Evolutionary conservation across 2,329 filamentous ascomycete species (phyloP), one percentile per base, ranked within the genome.

Genomic region (Gnomoniopsis smithogilvyi): DNA sequence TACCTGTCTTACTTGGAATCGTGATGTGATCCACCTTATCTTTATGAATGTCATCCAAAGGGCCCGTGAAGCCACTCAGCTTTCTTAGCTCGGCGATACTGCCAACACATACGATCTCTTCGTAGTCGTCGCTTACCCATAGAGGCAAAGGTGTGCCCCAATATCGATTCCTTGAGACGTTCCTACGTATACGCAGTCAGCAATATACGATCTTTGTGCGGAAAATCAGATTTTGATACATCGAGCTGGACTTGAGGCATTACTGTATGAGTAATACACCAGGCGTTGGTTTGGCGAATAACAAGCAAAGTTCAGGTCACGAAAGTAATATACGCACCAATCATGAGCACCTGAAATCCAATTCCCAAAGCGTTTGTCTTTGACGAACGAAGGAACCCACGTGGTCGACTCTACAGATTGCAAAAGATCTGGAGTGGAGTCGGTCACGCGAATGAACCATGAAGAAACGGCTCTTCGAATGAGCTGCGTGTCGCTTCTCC

Each of bases 21-120:
- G 92, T 96, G 72, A 98, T 96, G 66, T 92, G 81, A 69, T 98
- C 94, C 64, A 98, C 89, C 73, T 94, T 94, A 74, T 97, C 92
- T 54, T 93, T 88, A 73, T 98, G 94, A 34, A 98, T 82, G 69
- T 98, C 93, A 14, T 82, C 88, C 57, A 98, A 78, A 48, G 94
- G 89, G 49, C 91, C 92, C 67, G 88, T 78, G 68, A 89, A 94
- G n/a, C 93, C 93, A 69, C 91, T 96, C 45, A 97, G 78, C 71
- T 92, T 79, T 73, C 89, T 92, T 64, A 98, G 80, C 74, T 97
- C 93, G 56, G 87, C 84, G 21, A 95, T 82, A 66, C 92, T 96
- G 56, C 93, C 92, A 57, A 97, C 76, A 68, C 92, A 96, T 30
- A 98, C 84, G 62, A 90, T 80, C 74, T 98, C 94, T 69, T 94